phyloP scores from a whole-genome alignment of 257 asterid genomes.

The Cordia subcordata region DNA sequence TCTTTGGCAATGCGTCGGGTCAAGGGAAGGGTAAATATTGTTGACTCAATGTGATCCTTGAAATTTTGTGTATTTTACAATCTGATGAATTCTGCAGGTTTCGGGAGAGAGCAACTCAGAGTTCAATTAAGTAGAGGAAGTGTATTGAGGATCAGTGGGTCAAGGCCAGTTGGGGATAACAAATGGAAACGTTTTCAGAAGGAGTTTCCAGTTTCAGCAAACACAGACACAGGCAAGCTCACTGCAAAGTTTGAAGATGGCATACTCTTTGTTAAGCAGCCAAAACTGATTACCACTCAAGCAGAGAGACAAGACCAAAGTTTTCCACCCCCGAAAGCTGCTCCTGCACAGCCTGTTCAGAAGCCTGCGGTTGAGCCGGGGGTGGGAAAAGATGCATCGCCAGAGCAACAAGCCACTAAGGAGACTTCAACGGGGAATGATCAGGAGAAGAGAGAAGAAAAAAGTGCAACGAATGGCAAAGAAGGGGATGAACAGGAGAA shows the following conservation, averaged over 20 bases:
- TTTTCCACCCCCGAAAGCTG: constrained; percentile 11
- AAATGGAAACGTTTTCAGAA: constrained; percentile 41
- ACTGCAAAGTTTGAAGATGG: constrained; percentile 59
- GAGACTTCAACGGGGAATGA: background rate
- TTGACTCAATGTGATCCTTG: background rate
- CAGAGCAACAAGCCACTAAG: no score
- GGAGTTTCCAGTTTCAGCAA: constrained; percentile 42
- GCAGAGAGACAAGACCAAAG: constrained; percentile 18
- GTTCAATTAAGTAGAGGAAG: constrained; percentile 43
- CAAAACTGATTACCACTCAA: constrained; percentile 38
- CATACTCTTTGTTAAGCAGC: constrained; percentile 37
- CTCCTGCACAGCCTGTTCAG: constrained; percentile 3
- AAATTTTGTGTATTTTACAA: background rate
- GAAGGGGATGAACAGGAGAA: no score
- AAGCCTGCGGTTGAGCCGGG: constrained; percentile 5
- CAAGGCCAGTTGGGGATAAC: constrained; percentile 22
- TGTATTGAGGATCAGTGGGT: constrained; percentile 50
- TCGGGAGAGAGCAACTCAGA: constrained; percentile 49
- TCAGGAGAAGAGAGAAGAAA: background rate
- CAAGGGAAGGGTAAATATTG: no score
- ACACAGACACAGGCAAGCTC: constrained; percentile 43
- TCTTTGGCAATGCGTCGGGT: no score
- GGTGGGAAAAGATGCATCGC: no score
- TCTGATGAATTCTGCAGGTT: constrained; percentile 29
- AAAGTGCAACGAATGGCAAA: no score